A percentile compares a stretch with the other conserved stretches of the same genome.
phyloP scores from a whole-genome alignment of 1,139 yeast genomes.

The Saccharomyces hybrid region DNA sequence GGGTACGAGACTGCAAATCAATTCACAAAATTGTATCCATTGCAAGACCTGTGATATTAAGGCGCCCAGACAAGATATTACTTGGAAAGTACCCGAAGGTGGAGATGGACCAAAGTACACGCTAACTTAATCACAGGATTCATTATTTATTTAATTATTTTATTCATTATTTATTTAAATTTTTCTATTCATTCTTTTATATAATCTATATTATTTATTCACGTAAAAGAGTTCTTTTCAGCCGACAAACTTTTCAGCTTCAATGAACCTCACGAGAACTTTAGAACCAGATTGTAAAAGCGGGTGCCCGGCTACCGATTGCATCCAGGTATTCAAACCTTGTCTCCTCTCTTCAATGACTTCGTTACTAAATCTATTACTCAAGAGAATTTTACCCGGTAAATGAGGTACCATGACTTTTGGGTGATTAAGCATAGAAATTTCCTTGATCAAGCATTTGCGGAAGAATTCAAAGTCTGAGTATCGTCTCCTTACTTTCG shows the following conservation, averaged over 20 bases:
- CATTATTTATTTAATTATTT: background rate
- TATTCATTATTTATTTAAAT: background rate
- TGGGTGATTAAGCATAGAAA: constrained; percentile 32
- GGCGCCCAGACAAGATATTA: constrained; percentile 88
- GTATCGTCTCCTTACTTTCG: constrained; percentile 77
- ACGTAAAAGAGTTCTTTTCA: constrained; percentile 8
- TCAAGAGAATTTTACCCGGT: constrained; percentile 72
- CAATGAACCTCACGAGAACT: constrained; percentile 75
- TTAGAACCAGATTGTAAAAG: constrained; percentile 84
- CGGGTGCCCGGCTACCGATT: constrained; percentile 88
- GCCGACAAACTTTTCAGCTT: constrained; percentile 49
- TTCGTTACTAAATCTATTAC: constrained; percentile 71
- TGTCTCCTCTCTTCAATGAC: constrained; percentile 77
- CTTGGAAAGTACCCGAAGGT: constrained; percentile 96
- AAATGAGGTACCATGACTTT: constrained; percentile 72
- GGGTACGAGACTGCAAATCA: constrained; percentile 84
- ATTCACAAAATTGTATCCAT: constrained; percentile 93
- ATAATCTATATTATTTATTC: constrained; percentile 2
- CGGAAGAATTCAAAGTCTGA: constrained; percentile 78
- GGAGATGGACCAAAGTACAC: constrained; percentile 94
- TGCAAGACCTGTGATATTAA: constrained; percentile 98
- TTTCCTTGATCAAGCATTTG: constrained; percentile 56
- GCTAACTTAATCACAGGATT: constrained; percentile 22
- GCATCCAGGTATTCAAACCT: constrained; percentile 76
- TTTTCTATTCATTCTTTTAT: background rate